phyloP scores from a whole-genome alignment of 2,329 filamentous ascomycete species.

The Tolypocladium album region DNA sequence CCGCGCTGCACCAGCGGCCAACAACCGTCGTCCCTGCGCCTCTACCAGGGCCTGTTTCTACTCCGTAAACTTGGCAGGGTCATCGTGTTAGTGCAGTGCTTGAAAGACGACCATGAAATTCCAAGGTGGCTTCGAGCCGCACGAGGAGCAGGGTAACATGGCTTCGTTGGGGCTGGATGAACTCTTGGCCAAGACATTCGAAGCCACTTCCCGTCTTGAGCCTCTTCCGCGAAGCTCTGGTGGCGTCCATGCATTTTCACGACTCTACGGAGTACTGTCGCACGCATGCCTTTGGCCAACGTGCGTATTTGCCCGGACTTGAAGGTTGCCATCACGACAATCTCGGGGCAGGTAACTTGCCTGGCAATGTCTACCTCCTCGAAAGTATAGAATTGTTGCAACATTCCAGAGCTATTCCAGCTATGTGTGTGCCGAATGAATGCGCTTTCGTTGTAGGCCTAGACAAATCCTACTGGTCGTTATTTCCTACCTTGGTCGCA shows the following conservation, averaged over 20 bases:
- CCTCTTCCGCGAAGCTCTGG: conserved; percentile 33
- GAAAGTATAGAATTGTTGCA: too few species aligned
- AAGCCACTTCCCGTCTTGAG: conserved; percentile 34
- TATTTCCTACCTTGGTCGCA: too few species aligned
- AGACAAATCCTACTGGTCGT: too few species aligned
- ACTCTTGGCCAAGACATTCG: conserved; percentile 9
- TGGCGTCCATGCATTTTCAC: conserved; percentile 37
- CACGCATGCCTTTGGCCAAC: conserved; percentile 13
- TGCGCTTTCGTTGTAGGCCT: too few species aligned
- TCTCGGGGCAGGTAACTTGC: too few species aligned
- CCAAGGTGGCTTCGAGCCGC: conserved; percentile 49
- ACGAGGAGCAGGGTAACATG: conserved; percentile 44
- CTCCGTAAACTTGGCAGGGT: conserved; percentile 13
- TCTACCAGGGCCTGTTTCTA: conserved; percentile 13
- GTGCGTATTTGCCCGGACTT: conserved; percentile 33
- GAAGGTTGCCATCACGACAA: too few species aligned
- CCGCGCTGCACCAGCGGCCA: too few species aligned
- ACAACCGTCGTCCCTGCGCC: not conserved
- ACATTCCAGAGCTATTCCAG: too few species aligned
- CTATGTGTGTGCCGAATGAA: too few species aligned
- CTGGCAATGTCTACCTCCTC: too few species aligned
- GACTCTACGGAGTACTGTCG: conserved; percentile 17
- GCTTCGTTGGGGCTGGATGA: conserved; percentile 12
- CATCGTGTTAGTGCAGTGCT: conserved; percentile 19
- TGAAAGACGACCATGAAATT: conserved; percentile 9